Base-by-base conservation (phyloP, 768 basidiomycete genomes). In the Leccinum rimulosum region DNA sequence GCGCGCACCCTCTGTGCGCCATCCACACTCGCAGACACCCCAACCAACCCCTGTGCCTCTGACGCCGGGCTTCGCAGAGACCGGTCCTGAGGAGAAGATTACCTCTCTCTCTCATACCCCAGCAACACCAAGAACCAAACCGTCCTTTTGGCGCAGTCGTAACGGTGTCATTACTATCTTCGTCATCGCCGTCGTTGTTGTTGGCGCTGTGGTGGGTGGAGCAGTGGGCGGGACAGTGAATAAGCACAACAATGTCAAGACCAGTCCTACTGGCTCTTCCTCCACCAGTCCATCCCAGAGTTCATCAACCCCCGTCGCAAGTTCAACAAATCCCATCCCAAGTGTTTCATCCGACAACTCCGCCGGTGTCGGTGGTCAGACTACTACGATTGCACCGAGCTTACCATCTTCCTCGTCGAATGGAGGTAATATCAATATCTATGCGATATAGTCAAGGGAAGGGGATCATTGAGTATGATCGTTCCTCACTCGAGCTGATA, bases 191-290 rank as follows among this genome's bases (percentile, higher is more conserved):
- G 30, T 85, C 45, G 64, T 83, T 30, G 60, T 84, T 53, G 55
- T 86, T 47, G 84, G 72, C 1, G 85, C 78, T 1, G 73, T 81
- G 2, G 77, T 87, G 8, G 86, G 84, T 1, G 86, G 84, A 22
- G 84, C 77, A 0, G 85, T 85, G 1, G 86, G 83, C 22, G 85
- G 79, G 11, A 79, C 79, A 3, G 68, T 72, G 0, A 67, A 70
- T 11, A 73, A 76, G 60, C 65, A 35, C 43, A 60, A 27, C 38
- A 27, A 43, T 12, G 49, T 2, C 4, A 25, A 50, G 2, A 43
- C 59, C 5, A 4, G 0, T 9, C 5, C 47, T 2, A 0, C n/a
- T 4, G 11, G n/a, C 15, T 7, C 61, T 12, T 12, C 57, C 2
- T 1, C 33, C 33, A 4, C 1, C 17, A 22, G 2, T 35, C 2